Percentiles rank a stretch among this genome's conserved stretches.
These are phyloP conservation scores for Penicillium paxilli DNA, from an alignment of 495 filamentous ascomycete species.

Conservation along the genomic window DNA sequence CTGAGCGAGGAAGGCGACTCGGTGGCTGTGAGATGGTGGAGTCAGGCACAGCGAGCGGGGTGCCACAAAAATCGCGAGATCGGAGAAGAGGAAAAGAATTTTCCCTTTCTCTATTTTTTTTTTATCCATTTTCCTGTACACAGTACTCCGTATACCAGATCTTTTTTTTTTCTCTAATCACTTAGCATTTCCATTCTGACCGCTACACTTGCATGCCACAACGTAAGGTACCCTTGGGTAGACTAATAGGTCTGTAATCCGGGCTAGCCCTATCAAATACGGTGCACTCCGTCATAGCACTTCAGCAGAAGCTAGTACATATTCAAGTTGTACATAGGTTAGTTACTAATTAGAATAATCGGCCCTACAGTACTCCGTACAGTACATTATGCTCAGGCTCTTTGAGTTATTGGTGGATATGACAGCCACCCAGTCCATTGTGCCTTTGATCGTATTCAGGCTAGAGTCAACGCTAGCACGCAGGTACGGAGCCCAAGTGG, in stretches of 20 bases:
- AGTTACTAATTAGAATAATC: no score
- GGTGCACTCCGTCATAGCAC: not conserved
- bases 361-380: not conserved
- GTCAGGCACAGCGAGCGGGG: not conserved
- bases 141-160: conserved; percentile 9
- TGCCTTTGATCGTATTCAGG: not conserved
- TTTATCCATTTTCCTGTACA: not conserved
- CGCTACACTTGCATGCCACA: no score
- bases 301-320: no score
- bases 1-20: conserved; percentile 12
- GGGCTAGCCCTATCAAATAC: no score
- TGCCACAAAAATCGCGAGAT: not conserved
- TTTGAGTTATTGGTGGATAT: not conserved
- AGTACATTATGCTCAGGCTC: not conserved
- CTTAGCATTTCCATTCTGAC: not conserved
- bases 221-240: not conserved
- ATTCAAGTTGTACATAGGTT: no score
- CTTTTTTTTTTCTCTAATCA: conserved; percentile 7
- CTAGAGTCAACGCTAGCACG: conserved; percentile 1
- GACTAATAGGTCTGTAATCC: no score
- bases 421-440: not conserved
- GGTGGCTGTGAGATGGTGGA: conserved; percentile 13
- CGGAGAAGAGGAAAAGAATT: not conserved
- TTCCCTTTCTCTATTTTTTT: not conserved
- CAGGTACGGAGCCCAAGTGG: conserved; percentile 17